These are phyloP conservation scores for Metschnikowia anglica DNA, from an alignment of 805 yeast genomes.

Conservation along the genomic window DNA sequence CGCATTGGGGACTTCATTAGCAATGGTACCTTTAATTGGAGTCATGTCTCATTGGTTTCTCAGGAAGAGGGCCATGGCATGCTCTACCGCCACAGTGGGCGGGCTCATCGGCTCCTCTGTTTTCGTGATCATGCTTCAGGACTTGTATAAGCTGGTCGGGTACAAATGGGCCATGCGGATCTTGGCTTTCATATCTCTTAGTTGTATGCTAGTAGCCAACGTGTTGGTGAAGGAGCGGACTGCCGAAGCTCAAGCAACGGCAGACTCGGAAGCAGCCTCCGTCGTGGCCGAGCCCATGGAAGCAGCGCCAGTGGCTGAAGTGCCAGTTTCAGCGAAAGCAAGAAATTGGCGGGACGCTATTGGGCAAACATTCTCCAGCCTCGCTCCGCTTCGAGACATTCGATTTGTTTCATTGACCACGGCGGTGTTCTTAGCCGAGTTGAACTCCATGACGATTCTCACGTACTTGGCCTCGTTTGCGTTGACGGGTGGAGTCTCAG, in stretches of 20 bases:
- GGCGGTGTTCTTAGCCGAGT: slow-evolving; percentile 46
- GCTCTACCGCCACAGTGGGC: slow-evolving; percentile 48
- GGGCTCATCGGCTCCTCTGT: slow-evolving; percentile 53
- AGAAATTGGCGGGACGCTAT: background rate
- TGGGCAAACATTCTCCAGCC: background rate
- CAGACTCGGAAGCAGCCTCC: background rate
- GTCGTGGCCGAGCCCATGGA: background rate
- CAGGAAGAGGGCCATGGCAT: slow-evolving; percentile 43
- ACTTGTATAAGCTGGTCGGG: slow-evolving; percentile 48
- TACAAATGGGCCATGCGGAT: slow-evolving; percentile 54
- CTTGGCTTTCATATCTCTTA: slow-evolving; percentile 46
- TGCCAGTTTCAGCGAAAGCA: background rate
- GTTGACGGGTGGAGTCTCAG: slow-evolving; percentile 45
- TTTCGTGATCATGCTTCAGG: slow-evolving; percentile 54
- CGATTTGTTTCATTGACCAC: slow-evolving; percentile 44
- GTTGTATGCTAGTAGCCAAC: slow-evolving; percentile 25
- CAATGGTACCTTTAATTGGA: slow-evolving; percentile 46
- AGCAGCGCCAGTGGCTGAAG: background rate
- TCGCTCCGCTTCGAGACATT: slow-evolving; percentile 39
- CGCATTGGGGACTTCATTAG: slow-evolving; percentile 44
- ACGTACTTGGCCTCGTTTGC: slow-evolving; percentile 57
- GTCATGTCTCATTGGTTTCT: slow-evolving; percentile 47
- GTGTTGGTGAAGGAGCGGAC: slow-evolving; percentile 12
- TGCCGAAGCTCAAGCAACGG: background rate
- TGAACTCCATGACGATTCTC: slow-evolving; percentile 45